Conservation (phyloP, 306 rosid genomes). For the Morella rubra region DNA sequence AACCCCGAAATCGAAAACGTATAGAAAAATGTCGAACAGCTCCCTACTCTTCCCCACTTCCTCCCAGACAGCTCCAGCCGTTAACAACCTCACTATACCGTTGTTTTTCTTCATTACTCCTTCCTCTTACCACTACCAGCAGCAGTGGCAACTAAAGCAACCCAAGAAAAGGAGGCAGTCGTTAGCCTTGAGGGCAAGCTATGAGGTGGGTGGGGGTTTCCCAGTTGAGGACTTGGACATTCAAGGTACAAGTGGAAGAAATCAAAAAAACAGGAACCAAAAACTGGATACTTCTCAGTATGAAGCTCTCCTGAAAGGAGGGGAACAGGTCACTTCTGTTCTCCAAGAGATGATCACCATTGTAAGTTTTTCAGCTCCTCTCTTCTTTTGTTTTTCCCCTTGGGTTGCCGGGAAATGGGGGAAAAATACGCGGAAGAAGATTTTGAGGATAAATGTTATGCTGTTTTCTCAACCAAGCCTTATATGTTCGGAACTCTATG, state of each 20-base stretch:
- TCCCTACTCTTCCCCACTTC: constrained; percentile 8
- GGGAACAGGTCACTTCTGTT: constrained; percentile 91
- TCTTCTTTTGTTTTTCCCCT: not conserved
- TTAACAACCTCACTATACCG: not conserved
- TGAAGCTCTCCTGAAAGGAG: constrained; percentile 77
- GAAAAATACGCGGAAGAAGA: not conserved
- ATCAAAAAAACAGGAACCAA: constrained; percentile 21
- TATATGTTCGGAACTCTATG: not conserved
- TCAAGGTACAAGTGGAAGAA: constrained; percentile 13
- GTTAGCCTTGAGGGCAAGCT: constrained; percentile 28
- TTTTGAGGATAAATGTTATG: not conserved
- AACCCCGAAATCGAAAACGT: constrained; percentile 18
- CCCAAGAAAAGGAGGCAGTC: constrained; percentile 11
- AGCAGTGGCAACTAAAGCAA: constrained; percentile 27
- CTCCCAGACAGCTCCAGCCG: not conserved
- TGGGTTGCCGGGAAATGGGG: not conserved
- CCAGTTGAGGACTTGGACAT: constrained; percentile 42
- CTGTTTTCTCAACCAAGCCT: not conserved
- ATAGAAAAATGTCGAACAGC: constrained; percentile 31
- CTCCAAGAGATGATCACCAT: constrained; percentile 72
- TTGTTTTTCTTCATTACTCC: not conserved
- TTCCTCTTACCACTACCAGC: not conserved
- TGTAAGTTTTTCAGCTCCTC: constrained; percentile 37
- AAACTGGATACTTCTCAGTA: constrained; percentile 45
- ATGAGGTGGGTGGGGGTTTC: constrained; percentile 82